A percentile compares a stretch with the other conserved stretches of the same genome.
Evolutionary conservation across 495 filamentous ascomycete genomes (phyloP).

Genomic region (Delitschia confertaspora): DNA sequence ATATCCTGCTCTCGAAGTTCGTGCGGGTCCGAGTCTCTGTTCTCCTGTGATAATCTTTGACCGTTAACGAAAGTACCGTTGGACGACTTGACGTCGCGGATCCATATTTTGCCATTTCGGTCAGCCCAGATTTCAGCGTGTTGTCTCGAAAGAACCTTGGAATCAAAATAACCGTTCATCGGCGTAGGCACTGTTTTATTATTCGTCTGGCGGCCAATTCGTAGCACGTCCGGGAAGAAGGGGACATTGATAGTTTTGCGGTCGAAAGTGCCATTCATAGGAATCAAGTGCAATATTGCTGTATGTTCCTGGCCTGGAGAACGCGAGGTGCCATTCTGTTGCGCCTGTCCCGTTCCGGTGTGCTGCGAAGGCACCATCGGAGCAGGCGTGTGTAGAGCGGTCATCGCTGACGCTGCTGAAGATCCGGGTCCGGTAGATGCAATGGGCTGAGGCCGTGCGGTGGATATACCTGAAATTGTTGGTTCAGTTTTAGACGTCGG

Average conservation of each 20-base stretch:
- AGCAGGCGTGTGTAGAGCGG: conserved; percentile 66
- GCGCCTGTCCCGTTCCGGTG: conserved; percentile 46
- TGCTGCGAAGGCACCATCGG: conserved; percentile 67
- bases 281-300: conserved; percentile 70
- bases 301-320: conserved; percentile 51
- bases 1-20: conserved; percentile 81
- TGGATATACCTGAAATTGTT: conserved; percentile 53
- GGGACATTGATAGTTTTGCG: conserved; percentile 91
- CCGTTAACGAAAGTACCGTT: conserved; percentile 98
- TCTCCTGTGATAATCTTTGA: conserved; percentile 79
- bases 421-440: conserved; percentile 56
- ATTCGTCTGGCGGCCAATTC: conserved; percentile 95
- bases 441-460: conserved; percentile 52
- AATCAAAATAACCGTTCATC: conserved; percentile 91
- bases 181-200: conserved; percentile 85
- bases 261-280: conserved; percentile 91
- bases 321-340: conserved; percentile 56
- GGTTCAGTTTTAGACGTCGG: conserved; percentile 60
- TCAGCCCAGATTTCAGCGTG: conserved; percentile 97
- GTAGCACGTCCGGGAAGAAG: conserved; percentile 75
- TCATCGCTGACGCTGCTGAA: conserved; percentile 57
- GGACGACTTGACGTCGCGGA: conserved; percentile 94
- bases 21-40: conserved; percentile 88
- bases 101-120: conserved; percentile 80
- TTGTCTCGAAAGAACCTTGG: conserved; percentile 90